A percentile compares a stretch with the other conserved stretches of the same genome.
Conservation (phyloP, 2,329 filamentous ascomycete species). For the Pseudocercospora crystallina region DNA sequence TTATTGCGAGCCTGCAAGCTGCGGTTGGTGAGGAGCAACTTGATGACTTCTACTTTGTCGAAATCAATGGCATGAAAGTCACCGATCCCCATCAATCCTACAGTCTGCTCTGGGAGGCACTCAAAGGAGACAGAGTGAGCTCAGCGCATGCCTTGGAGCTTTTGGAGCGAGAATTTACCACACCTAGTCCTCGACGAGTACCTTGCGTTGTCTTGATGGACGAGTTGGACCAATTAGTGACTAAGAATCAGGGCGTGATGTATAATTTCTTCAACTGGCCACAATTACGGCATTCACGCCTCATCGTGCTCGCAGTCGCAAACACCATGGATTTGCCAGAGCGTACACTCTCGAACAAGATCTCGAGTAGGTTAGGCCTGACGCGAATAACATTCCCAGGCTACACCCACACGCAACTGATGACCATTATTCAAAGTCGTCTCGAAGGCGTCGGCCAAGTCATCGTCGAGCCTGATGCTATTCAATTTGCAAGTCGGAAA, state of each 20-base stretch:
- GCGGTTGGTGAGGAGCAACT: constrained; percentile 85
- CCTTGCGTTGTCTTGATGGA: constrained; percentile 99
- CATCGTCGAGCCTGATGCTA: constrained; percentile 87
- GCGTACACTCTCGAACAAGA: constrained; percentile 95
- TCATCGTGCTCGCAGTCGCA: constrained; percentile 95
- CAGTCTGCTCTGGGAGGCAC: constrained; percentile 88
- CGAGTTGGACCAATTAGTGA: constrained; percentile 95
- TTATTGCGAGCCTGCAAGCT: constrained; percentile 84
- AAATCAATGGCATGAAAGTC: constrained; percentile 99
- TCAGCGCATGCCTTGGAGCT: constrained; percentile 88
- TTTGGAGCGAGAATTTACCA: constrained; percentile 86
- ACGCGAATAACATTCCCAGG: constrained; percentile 96
- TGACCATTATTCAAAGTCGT: constrained; percentile 95
- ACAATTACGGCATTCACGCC: constrained; percentile 79
- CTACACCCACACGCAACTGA: constrained; percentile 94
- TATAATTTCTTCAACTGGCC: constrained; percentile 99
- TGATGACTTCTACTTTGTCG: constrained; percentile 98
- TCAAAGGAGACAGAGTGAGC: constrained; percentile 89
- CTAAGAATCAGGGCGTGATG: constrained; percentile 99
- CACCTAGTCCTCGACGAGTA: constrained; percentile 84
- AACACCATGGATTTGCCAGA: constrained; percentile 99
- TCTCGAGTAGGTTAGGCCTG: constrained; percentile 79
- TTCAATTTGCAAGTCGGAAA: constrained; percentile 95
- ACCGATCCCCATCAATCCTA: constrained; percentile 97
- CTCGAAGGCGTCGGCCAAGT: constrained; percentile 78